phyloP scores from a whole-genome alignment of 139 green algal species.

The Microglena sp. region DNA sequence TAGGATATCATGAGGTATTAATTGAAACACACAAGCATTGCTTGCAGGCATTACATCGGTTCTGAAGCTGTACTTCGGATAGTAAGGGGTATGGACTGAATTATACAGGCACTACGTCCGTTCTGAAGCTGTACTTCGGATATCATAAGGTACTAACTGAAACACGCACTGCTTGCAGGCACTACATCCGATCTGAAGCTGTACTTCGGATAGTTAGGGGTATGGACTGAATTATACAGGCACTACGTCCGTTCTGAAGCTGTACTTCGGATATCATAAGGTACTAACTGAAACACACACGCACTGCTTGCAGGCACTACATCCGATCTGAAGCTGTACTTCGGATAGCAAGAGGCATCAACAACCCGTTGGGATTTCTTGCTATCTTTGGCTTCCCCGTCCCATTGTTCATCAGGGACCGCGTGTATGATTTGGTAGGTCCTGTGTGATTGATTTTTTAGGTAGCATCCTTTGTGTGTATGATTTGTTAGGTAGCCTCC shows the following conservation, averaged over 20 bases:
- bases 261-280: slow-evolving; percentile 47
- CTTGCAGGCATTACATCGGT: too few species aligned
- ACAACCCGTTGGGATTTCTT: slow-evolving; percentile 42
- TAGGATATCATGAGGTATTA: too few species aligned
- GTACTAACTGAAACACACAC: background rate
- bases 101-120: too few species aligned
- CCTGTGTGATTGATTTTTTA: too few species aligned
- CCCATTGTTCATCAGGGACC: slow-evolving; percentile 37
- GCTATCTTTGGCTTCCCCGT: slow-evolving; percentile 32
- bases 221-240: slow-evolving; percentile 13
- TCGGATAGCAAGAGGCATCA: slow-evolving; percentile 40
- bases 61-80: too few species aligned
- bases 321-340: slow-evolving; percentile 56
- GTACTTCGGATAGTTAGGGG: slow-evolving; percentile 46
- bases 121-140: too few species aligned
- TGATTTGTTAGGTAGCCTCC: too few species aligned
- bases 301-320: slow-evolving; percentile 10
- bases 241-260: slow-evolving; percentile 50
- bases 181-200: slow-evolving; percentile 50
- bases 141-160: too few species aligned
- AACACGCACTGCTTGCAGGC: too few species aligned
- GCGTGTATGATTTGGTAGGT: slow-evolving; percentile 41
- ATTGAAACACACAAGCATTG: too few species aligned
- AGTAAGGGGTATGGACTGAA: too few species aligned
- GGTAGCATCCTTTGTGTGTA: too few species aligned